Base-by-base conservation (phyloP, 257 asterid genomes). In the Salvia rosmarinus region DNA sequence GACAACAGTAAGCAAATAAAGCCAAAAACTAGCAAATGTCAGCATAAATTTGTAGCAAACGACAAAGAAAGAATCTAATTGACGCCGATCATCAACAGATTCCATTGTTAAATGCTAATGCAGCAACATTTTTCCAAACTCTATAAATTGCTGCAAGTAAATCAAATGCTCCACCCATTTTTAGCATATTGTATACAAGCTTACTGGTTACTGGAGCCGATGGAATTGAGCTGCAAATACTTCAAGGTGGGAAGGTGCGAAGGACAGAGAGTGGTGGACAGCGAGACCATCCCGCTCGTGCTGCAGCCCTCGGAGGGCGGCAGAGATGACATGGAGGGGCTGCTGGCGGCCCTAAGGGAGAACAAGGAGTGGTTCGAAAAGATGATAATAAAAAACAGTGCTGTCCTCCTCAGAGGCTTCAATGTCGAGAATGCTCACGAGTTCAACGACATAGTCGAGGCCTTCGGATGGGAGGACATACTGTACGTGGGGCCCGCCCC, bases 401-500 rank as follows among this genome's bases (percentile, higher is more conserved):
- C 89, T 19, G 85, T 90, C 62, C 89, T 90, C 0, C 46, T 90
- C 0, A 76, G 95, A 70, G 96, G 95, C 13, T 90, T 86, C 37
- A 86, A 84, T 37, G 89, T 90, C 8, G 72, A 82, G 58, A 74
- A 79, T 55, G 90, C 92, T 1, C 82, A 72, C 52, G 88, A 85
- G 35, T 90, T 90, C 79, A 87, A 90, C 50, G 96, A 90, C 44
- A 75, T 88, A 12, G 81, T 90, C n/a, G 96, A 88, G 68, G 75
- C 70, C 8, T 86, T 67, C 20, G 96, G 88, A 1, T 87, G 96
- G 97, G 96, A 90, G 9, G 87, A 90, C 35, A 90, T 90, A 49
- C 82, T 90, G 25, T 90, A 88, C 20, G 96, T 88, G 64, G 97
- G 97, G 21, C 97, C 97, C 19, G 96, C 96, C 0, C 96, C 96